A percentile compares a stretch with the other conserved stretches of the same genome.
Conservation (phyloP, 495 filamentous ascomycete species). For the Penicillium cinerascens region DNA sequence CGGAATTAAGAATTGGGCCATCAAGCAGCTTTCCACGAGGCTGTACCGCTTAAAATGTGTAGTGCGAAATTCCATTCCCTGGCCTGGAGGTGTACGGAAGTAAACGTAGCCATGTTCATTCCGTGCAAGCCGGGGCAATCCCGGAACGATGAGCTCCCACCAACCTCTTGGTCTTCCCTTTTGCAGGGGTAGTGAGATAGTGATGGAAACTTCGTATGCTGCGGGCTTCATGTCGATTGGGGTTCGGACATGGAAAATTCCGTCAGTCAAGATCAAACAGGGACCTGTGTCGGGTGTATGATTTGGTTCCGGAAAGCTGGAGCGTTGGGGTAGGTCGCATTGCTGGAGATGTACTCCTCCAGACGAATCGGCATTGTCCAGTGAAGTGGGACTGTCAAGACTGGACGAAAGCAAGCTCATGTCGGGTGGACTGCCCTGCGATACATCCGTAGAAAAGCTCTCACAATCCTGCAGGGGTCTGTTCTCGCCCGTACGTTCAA, state of each 20-base stretch:
- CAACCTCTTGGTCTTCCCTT: slow-evolving; percentile 24
- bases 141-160: slow-evolving; percentile 29
- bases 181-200: slow-evolving; percentile 14
- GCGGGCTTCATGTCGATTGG: slow-evolving; percentile 8
- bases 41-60: slow-evolving; percentile 24
- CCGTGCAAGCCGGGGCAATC: slow-evolving; percentile 25
- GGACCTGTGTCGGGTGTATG: slow-evolving; percentile 3
- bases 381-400: neutral
- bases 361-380: neutral
- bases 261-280: slow-evolving; percentile 17
- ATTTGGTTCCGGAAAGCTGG: neutral
- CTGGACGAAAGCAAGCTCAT: neutral
- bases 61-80: slow-evolving; percentile 36
- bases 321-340: neutral
- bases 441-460: slow-evolving; percentile 12
- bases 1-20: slow-evolving; percentile 28
- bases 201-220: slow-evolving; percentile 23
- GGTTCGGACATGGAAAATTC: slow-evolving; percentile 20
- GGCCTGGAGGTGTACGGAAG: slow-evolving; percentile 25
- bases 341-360: neutral
- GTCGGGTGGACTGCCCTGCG: slow-evolving; percentile 12
- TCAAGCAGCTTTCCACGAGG: slow-evolving; percentile 31
- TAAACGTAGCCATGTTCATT: slow-evolving; percentile 29
- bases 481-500: neutral
- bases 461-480: neutral